A percentile compares a stretch with the other conserved stretches of the same genome.
These are phyloP conservation scores for Aspergillus niger DNA, from an alignment of 2,329 filamentous ascomycete species.

Conservation along the genomic window DNA sequence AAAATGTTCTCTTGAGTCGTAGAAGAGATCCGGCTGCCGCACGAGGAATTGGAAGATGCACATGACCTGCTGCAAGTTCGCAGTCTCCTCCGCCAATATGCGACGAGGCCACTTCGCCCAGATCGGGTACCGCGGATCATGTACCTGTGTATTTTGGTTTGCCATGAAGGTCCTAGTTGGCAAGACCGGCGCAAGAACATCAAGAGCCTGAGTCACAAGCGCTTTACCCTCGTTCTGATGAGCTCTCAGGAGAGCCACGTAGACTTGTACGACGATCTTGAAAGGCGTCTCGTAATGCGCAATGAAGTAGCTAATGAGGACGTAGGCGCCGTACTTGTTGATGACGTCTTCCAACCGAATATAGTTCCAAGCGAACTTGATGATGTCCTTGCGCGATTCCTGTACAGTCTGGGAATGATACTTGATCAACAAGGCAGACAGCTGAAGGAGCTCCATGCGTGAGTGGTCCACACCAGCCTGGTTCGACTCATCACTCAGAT, in stretches of 20 bases:
- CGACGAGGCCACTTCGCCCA: constrained; percentile 91
- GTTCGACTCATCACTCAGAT: constrained; percentile 77
- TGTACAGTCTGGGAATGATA: constrained; percentile 87
- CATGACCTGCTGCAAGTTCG: constrained; percentile 92
- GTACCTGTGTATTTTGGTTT: constrained; percentile 54
- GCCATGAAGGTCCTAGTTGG: constrained; percentile 70
- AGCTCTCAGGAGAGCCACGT: constrained; percentile 84
- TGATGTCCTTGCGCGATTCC: constrained; percentile 94
- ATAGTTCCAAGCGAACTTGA: constrained; percentile 99
- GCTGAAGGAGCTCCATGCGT: constrained; percentile 90
- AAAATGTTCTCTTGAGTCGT: constrained; percentile 90
- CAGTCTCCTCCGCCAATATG: constrained; percentile 89
- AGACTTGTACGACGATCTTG: constrained; percentile 95
- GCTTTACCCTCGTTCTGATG: constrained; percentile 94
- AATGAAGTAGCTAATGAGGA: constrained; percentile 96
- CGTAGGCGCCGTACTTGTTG: constrained; percentile 98
- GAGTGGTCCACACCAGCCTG: constrained; percentile 92
- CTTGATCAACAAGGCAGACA: constrained; percentile 93
- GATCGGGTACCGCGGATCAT: constrained; percentile 72
- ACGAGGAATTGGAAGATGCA: constrained; percentile 98
- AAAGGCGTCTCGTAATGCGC: constrained; percentile 92
- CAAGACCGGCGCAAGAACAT: constrained; percentile 91
- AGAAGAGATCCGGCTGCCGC: constrained; percentile 88
- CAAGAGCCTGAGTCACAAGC: constrained; percentile 89
- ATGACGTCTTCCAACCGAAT: constrained; percentile 98